Conservation (phyloP, 768 basidiomycete genomes). For the Candolleomyces eurysporus region DNA sequence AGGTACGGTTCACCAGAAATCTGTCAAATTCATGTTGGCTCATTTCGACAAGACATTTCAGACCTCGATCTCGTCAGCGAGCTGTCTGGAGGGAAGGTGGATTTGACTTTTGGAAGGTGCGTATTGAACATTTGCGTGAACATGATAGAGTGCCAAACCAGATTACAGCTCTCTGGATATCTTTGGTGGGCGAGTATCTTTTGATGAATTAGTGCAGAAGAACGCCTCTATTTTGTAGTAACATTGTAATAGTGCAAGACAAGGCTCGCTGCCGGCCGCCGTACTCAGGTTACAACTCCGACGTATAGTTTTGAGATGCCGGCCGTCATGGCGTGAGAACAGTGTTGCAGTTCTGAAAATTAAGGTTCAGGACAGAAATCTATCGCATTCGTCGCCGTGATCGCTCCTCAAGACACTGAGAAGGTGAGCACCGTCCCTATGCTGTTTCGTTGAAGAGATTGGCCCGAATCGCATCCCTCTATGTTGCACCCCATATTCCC, state of each 20-base stretch:
- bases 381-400: constrained; percentile 25
- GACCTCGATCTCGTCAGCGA: constrained; percentile 81
- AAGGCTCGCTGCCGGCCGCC: no score
- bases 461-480: neutral
- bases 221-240: constrained; percentile 12
- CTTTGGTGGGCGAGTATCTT: constrained; percentile 68
- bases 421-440: constrained; percentile 36
- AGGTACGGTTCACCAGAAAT: constrained; percentile 42
- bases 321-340: constrained; percentile 29
- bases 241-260: constrained; percentile 21
- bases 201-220: constrained; percentile 49
- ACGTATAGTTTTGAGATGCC: neutral
- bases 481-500: no score
- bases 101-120: constrained; percentile 84
- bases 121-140: neutral
- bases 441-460: constrained; percentile 3
- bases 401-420: constrained; percentile 41
- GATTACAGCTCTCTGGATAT: constrained; percentile 55
- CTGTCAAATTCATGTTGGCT: neutral
- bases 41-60: constrained; percentile 52
- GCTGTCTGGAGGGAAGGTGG: constrained; percentile 81
- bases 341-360: constrained; percentile 41
- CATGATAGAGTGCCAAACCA: neutral
- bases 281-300: neutral
- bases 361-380: constrained; percentile 43